A percentile compares a stretch with the other conserved stretches of the same genome.
phyloP scores from a whole-genome alignment of 352 stramenopile species.

The Phytophthora litchii region DNA sequence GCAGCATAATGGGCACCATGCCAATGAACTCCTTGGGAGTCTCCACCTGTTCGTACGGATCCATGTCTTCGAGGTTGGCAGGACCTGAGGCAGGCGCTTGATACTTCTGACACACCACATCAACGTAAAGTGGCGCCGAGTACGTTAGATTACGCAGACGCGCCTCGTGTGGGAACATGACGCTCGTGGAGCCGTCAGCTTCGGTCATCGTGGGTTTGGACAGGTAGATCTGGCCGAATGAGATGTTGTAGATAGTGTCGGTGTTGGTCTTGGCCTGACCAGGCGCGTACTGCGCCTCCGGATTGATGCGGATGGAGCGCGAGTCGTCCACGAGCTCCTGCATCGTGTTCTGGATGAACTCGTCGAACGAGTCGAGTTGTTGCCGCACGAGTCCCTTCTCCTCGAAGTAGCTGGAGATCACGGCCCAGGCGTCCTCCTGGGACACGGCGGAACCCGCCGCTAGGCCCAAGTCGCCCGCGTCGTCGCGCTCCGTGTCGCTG shows the following conservation, averaged over 20 bases:
- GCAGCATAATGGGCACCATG: constrained; percentile 99
- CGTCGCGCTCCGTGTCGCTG: constrained; percentile 59
- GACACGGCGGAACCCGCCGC: constrained; percentile 88
- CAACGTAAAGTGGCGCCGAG: constrained; percentile 97
- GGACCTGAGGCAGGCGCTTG: constrained; percentile 63
- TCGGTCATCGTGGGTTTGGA: constrained; percentile 97
- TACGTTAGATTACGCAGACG: constrained; percentile 99
- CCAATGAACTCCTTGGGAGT: constrained; percentile 96
- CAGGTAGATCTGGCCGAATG: constrained; percentile 99
- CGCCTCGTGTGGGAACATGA: constrained; percentile 99
- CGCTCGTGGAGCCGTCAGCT: constrained; percentile 96
- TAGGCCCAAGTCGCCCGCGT: constrained; percentile 52
- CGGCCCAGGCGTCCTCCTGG: constrained; percentile 99
- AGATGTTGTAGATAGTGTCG: constrained; percentile 94
- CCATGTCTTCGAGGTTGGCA: constrained; percentile 85
- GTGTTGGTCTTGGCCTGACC: constrained; percentile 93
- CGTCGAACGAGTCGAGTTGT: constrained; percentile 99
- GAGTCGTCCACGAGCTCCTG: constrained; percentile 99
- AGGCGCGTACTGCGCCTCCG: constrained; percentile 96
- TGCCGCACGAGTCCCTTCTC: constrained; percentile 99
- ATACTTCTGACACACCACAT: constrained; percentile 96
- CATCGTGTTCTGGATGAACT: constrained; percentile 99
- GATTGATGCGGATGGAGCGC: constrained; percentile 96
- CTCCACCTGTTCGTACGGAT: constrained; percentile 87
- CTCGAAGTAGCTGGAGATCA: constrained; percentile 99